A percentile compares a stretch with the other conserved stretches of the same genome.
phyloP scores from a whole-genome alignment of 2,329 filamentous ascomycete species.

The Elsinoe necatrix region DNA sequence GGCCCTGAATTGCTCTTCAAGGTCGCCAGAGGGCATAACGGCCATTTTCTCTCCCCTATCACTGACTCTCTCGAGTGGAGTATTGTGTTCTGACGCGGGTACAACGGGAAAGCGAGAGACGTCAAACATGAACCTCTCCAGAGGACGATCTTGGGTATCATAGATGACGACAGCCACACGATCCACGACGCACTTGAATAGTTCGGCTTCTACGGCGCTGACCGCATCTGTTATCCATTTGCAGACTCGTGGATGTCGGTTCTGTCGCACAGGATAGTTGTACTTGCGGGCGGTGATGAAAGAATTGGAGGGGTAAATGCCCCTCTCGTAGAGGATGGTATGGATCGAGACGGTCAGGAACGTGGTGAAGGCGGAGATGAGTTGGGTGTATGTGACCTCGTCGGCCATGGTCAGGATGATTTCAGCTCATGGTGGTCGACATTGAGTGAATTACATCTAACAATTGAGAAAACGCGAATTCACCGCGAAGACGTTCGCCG shows the following conservation, averaged over 20 bases:
- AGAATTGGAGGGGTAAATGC: constrained; percentile 66
- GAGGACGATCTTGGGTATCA: constrained; percentile 42
- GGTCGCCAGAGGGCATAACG: constrained; percentile 38
- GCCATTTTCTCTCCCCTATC: constrained; percentile 23
- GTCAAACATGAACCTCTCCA: constrained; percentile 55
- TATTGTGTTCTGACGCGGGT: constrained; percentile 38
- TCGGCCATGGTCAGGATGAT: not conserved
- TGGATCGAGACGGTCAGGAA: constrained; percentile 80
- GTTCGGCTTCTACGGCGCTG: constrained; percentile 59
- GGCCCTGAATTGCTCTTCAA: constrained; percentile 65
- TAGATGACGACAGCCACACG: constrained; percentile 51
- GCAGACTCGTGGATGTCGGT: constrained; percentile 76
- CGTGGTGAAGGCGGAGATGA: constrained; percentile 62
- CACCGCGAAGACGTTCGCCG: not conserved
- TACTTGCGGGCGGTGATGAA: constrained; percentile 75
- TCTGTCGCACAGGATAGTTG: constrained; percentile 77
- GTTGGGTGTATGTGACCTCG: constrained; percentile 22
- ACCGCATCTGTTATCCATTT: constrained; percentile 78
- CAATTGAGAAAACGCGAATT: not conserved
- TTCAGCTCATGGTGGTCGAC: not conserved
- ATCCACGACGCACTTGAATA: constrained; percentile 52
- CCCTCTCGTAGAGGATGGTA: constrained; percentile 74
- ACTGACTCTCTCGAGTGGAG: constrained; percentile 39
- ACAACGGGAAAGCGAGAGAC: constrained; percentile 49
- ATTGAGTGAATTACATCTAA: not conserved